Conservation (phyloP, 2,329 filamentous ascomycete species). For the Beauveria sp. region DNA sequence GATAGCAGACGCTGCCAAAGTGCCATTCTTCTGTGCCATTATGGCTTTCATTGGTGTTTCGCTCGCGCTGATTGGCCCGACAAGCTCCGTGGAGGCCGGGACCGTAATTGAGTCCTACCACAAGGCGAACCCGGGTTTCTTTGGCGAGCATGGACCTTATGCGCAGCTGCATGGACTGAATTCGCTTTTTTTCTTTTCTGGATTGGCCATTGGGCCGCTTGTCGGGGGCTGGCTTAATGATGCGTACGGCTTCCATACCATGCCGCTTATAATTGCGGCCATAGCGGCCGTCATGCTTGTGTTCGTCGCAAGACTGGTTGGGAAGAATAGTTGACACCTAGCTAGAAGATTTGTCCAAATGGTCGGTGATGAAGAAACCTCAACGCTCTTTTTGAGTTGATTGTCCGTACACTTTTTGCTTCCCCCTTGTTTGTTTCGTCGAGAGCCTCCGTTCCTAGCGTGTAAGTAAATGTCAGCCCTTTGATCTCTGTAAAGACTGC, state of each 20-base stretch:
- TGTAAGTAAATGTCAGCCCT: no score
- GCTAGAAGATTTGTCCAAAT: no score
- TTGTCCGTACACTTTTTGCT: no score
- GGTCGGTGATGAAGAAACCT: no score
- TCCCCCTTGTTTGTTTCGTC: no score
- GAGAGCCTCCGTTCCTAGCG: no score
- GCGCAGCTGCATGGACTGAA: constrained; percentile 12
- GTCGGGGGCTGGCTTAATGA: not conserved
- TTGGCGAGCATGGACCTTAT: constrained; percentile 12
- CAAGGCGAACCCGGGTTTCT: constrained; percentile 10
- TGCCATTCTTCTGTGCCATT: not conserved
- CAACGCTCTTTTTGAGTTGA: no score
- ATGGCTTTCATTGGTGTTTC: constrained; percentile 4
- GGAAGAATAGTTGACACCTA: not conserved
- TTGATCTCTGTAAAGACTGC: no score
- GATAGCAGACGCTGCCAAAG: not conserved
- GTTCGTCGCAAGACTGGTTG: not conserved
- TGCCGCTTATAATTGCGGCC: not conserved
- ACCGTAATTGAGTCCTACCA: constrained; percentile 9
- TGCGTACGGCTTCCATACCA: not conserved
- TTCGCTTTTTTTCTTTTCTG: constrained; percentile 5
- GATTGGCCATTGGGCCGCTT: constrained; percentile 9
- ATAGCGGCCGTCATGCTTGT: not conserved
- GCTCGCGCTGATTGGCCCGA: not conserved
- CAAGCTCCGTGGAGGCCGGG: constrained; percentile 9